Conservation (phyloP, 2,329 filamentous ascomycete species). For the Epichloe coenophiala region DNA sequence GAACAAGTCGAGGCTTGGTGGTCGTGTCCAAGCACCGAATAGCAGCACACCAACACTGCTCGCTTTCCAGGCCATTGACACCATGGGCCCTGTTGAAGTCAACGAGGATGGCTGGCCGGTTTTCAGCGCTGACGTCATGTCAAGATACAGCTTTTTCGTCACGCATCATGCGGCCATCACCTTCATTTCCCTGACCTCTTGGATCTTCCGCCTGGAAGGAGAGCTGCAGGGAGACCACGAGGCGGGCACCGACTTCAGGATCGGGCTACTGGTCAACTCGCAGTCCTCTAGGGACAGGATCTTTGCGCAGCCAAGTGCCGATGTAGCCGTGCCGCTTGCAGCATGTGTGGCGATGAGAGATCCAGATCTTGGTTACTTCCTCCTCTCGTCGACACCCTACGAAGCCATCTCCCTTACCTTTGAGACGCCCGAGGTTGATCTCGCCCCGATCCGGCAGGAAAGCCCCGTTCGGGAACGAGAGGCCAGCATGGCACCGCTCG, state of each 20-base stretch:
- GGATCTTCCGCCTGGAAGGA: conserved; percentile 50
- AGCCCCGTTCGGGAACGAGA: conserved; percentile 29
- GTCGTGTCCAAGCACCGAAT: conserved; percentile 22
- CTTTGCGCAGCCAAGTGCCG: conserved; percentile 37
- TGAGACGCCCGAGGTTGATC: conserved; percentile 41
- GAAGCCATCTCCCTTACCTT: conserved; percentile 47
- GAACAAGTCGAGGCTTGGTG: conserved; percentile 30
- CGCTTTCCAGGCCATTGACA: conserved; percentile 50
- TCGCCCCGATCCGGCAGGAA: conserved; percentile 27
- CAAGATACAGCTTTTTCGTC: conserved; percentile 49
- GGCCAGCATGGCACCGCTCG: conserved; percentile 29
- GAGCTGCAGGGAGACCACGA: conserved; percentile 44
- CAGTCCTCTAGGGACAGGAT: conserved; percentile 45
- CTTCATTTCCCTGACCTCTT: conserved; percentile 44
- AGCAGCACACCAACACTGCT: conserved; percentile 35
- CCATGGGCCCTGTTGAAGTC: conserved; percentile 40
- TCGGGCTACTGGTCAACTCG: conserved; percentile 45
- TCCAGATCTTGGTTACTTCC: conserved; percentile 49
- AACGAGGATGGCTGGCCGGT: conserved; percentile 47
- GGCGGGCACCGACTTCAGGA: conserved; percentile 46
- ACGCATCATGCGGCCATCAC: conserved; percentile 48
- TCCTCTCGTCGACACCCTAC: conserved; percentile 45
- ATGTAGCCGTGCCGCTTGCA: conserved; percentile 35
- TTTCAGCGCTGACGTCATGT: conserved; percentile 47
- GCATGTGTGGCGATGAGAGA: conserved; percentile 42